Evolutionary conservation across 2,329 filamentous ascomycete genomes (phyloP).

Genomic region (Lojkania enalia): DNA sequence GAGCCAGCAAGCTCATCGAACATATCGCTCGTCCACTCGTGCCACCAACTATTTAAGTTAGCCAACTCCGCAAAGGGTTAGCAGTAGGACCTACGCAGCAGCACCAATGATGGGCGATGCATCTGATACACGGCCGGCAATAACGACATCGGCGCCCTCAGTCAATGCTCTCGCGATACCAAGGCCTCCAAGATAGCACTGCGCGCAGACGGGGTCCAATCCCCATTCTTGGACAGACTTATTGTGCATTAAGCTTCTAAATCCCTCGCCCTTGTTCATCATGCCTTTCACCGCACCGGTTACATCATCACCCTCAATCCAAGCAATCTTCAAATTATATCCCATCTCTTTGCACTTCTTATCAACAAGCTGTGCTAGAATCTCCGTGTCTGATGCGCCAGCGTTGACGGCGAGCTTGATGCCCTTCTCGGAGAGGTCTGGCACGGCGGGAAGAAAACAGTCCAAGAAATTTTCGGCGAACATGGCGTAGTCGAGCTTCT

Average conservation of each 20-base stretch:
- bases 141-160: slow-evolving; percentile 49
- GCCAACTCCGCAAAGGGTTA: slow-evolving; percentile 14
- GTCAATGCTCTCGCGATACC: slow-evolving; percentile 47
- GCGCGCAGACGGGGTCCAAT: slow-evolving; percentile 35
- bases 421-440: slow-evolving; percentile 28
- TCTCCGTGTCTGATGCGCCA: slow-evolving; percentile 34
- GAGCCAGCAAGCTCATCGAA: slow-evolving; percentile 46
- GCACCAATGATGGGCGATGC: slow-evolving; percentile 50
- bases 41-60: slow-evolving; percentile 43
- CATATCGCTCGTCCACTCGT: slow-evolving; percentile 42
- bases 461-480: slow-evolving; percentile 52
- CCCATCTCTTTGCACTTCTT: slow-evolving; percentile 31
- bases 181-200: slow-evolving; percentile 49
- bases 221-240: slow-evolving; percentile 43
- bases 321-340: slow-evolving; percentile 38
- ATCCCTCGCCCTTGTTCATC: slow-evolving; percentile 43
- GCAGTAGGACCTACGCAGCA: slow-evolving; percentile 25
- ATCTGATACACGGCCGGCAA: slow-evolving; percentile 50
- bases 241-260: slow-evolving; percentile 44
- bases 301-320: slow-evolving; percentile 50
- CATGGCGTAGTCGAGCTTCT: slow-evolving; percentile 32
- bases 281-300: slow-evolving; percentile 41
- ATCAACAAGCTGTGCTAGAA: slow-evolving; percentile 29
- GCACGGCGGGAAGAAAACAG: slow-evolving; percentile 47
- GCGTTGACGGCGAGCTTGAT: slow-evolving; percentile 40